These are phyloP conservation scores for Claviceps digitariae DNA, from an alignment of 2,329 filamentous ascomycete species.

Conservation along the genomic window DNA sequence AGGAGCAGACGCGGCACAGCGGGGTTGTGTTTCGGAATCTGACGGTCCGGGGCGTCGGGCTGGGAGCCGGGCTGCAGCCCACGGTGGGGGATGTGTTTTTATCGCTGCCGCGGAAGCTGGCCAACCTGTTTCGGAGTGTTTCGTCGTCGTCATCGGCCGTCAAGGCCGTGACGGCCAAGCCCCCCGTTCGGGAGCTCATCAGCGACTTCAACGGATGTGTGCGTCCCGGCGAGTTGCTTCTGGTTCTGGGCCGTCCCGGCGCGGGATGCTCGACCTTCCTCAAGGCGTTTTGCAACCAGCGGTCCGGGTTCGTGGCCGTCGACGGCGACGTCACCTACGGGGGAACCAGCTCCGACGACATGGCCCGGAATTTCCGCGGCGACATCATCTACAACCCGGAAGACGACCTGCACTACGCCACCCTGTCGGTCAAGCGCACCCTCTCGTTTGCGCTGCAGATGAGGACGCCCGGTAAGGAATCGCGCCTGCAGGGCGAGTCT, in stretches of 20 bases:
- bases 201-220: conserved; percentile 54
- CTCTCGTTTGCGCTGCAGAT: conserved; percentile 54
- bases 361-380: conserved; percentile 41
- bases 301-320: conserved; percentile 48
- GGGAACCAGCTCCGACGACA: conserved; percentile 27
- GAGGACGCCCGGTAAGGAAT: conserved; percentile 37
- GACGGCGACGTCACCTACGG: conserved; percentile 54
- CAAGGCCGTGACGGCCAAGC: conserved; percentile 34
- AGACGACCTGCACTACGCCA: conserved; percentile 54
- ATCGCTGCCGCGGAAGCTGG: conserved; percentile 33
- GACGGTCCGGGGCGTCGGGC: conserved; percentile 55
- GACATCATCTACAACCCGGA: conserved; percentile 59
- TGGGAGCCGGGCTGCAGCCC: conserved; percentile 43
- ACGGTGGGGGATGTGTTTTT: conserved; percentile 52
- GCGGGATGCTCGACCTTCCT: conserved; percentile 58
- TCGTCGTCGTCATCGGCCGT: conserved; percentile 15
- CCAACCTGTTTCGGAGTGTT: conserved; percentile 31
- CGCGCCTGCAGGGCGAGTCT: conserved; percentile 44
- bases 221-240: conserved; percentile 55
- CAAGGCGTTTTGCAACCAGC: conserved; percentile 59
- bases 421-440: conserved; percentile 52
- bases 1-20: conserved; percentile 54
- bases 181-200: conserved; percentile 50
- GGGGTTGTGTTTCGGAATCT: conserved; percentile 59
- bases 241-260: conserved; percentile 55